Evolutionary conservation across 176 grass and related monocot genomes (phyloP), one percentile per base, ranked within the genome.

Genomic region (Aegilops speltoides): DNA sequence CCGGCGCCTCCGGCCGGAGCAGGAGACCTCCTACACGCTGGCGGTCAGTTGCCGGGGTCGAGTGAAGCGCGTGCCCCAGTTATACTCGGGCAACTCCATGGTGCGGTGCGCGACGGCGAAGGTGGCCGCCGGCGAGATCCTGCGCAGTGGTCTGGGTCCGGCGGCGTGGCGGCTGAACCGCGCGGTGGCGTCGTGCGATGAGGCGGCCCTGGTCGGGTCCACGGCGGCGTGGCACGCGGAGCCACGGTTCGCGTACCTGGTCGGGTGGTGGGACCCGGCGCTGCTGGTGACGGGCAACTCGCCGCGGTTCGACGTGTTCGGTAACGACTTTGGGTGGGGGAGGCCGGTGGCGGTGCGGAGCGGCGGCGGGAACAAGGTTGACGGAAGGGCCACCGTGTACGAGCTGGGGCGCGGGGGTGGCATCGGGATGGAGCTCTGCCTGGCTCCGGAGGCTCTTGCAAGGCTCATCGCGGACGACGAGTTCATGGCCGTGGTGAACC

Each of bases 381-480:
- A 88, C 36, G 86, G 80, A 5, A 88, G 77, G 59, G 57, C 29
- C 26, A 68, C 65, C 26, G 15, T 68, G 65, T 68, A 68, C 15
- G 29, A 68, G 36, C 36, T 38, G 65, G 65, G 65, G 65, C 19
- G 24, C 9, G 62, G 10, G 5, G 5, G 65, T 15, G 65, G 10
- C 29, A 68, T 68, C 26, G 65, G 31, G 17, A 1, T 38, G 32
- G 67, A 70, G 67, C 13, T 70, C 12, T 70, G 67, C 67, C 67
- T 70, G 7, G 67, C 32, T 31, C 67, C 67, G 67, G 67, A 70
- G 67, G 29, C 28, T 26, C 65, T 68, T 6, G 64, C 64, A 28
- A 25, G 64, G 64, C 64, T 67, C 64, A 28, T 67, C 64, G 65
- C 65, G 5, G 65, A 68, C 7, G 67, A 4, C 16, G 67, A 70